phyloP scores from a whole-genome alignment of 106 monocot genomes.

The Phalaenopsis equestris region DNA sequence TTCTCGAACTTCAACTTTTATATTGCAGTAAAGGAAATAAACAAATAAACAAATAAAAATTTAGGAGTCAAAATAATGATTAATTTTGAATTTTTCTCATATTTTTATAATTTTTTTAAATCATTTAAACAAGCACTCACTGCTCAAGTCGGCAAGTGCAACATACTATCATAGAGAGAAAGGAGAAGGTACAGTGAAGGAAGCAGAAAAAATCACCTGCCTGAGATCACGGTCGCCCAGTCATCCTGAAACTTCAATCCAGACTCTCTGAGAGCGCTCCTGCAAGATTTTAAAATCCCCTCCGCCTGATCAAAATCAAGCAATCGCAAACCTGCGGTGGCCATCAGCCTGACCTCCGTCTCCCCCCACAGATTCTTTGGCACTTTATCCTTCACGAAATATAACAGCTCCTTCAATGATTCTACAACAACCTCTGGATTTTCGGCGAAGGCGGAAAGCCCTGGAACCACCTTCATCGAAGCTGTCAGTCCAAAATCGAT shows the following conservation, averaged over 20 bases:
- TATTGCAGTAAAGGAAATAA: too few species aligned
- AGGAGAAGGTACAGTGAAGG: background rate
- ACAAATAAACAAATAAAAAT: too few species aligned
- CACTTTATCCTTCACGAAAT: slow-evolving; percentile 57
- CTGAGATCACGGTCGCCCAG: slow-evolving; percentile 88
- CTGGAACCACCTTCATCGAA: slow-evolving; percentile 70
- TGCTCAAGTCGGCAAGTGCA: background rate
- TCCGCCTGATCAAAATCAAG: slow-evolving; percentile 35
- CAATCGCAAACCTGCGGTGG: slow-evolving; percentile 89
- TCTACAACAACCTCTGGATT: slow-evolving; percentile 55
- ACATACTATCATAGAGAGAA: background rate
- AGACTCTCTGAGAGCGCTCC: slow-evolving; percentile 50
- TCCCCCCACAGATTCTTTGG: slow-evolving; percentile 24
- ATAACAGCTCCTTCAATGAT: slow-evolving; percentile 49
- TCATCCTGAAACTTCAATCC: slow-evolving; percentile 68
- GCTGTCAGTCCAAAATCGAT: slow-evolving; percentile 37
- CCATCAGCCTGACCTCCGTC: slow-evolving; percentile 79
- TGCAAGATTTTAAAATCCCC: slow-evolving; percentile 58
- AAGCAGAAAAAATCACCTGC: slow-evolving; percentile 14
- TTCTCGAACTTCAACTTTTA: too few species aligned
- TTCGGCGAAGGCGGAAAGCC: slow-evolving; percentile 58
- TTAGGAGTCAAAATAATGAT: too few species aligned
- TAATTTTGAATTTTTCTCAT: too few species aligned
- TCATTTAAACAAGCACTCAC: background rate
- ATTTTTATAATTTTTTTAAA: too few species aligned